Percentiles rank a stretch among this genome's conserved stretches.
phyloP scores from a whole-genome alignment of 495 filamentous ascomycete species.

The Trypethelium eluteriae region DNA sequence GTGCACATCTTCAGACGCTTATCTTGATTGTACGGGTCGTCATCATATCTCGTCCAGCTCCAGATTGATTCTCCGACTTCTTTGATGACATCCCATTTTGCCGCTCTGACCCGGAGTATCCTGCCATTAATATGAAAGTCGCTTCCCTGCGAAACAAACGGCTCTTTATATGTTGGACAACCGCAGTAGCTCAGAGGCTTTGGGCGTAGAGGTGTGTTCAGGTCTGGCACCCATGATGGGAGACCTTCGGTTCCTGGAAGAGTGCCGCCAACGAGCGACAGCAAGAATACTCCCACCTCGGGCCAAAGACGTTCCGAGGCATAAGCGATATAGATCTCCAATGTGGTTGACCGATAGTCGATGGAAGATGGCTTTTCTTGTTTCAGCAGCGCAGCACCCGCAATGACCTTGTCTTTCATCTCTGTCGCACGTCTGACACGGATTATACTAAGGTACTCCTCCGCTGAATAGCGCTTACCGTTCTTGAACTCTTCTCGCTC shows the following conservation, averaged over 20 bases:
- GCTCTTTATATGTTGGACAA: neutral
- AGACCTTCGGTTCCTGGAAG: neutral
- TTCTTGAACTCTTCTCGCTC: neutral
- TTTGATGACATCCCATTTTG: constrained; percentile 4
- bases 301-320: constrained; percentile 7
- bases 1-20: constrained; percentile 1
- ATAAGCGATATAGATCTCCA: neutral
- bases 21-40: neutral
- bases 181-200: neutral
- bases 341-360: neutral
- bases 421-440: constrained; percentile 1
- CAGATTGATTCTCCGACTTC: constrained; percentile 7
- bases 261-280: neutral
- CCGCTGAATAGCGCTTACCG: neutral
- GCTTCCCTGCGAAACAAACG: neutral
- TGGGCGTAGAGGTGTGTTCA: neutral
- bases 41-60: constrained; percentile 8
- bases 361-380: neutral
- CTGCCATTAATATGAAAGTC: constrained; percentile 3
- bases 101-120: neutral
- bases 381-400: neutral
- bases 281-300: neutral
- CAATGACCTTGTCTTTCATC: constrained; percentile 10
- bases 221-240: constrained; percentile 5
- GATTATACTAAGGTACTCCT: neutral